Percentiles rank a stretch among this genome's conserved stretches.
These are phyloP conservation scores for Podaxis carcinomalis DNA, from an alignment of 768 basidiomycete species.

Conservation along the genomic window DNA sequence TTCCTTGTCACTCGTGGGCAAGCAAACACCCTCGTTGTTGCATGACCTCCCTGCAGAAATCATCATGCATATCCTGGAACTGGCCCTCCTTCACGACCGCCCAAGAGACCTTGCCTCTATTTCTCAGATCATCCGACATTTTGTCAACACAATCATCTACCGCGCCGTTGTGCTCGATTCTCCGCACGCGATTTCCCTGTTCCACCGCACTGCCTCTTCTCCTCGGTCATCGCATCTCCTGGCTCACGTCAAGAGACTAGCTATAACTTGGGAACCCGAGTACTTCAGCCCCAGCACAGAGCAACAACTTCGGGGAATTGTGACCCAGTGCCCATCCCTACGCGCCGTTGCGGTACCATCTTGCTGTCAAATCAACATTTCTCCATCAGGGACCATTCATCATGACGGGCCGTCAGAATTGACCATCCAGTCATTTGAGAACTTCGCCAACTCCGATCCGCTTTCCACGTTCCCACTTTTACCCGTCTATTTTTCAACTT, in stretches of 20 bases:
- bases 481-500: constrained; percentile 15
- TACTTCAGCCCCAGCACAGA: constrained; percentile 10
- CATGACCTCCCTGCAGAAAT: constrained; percentile 35
- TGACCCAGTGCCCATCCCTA: constrained; percentile 29
- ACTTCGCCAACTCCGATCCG: constrained; percentile 1
- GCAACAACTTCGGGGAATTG: constrained; percentile 22
- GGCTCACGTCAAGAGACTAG: constrained; percentile 31
- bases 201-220: constrained; percentile 29
- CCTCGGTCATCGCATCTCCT: constrained; percentile 23
- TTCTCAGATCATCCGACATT: constrained; percentile 25
- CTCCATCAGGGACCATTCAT: constrained; percentile 12
- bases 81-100: constrained; percentile 24
- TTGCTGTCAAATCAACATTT: constrained; percentile 14
- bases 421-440: constrained; percentile 25
- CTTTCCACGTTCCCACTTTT: constrained; percentile 1
- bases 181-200: constrained; percentile 23
- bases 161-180: constrained; percentile 32
- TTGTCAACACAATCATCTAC: constrained; percentile 33
- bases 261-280: constrained; percentile 25
- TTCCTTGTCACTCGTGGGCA: constrained; percentile 1
- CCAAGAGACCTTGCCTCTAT: constrained; percentile 27
- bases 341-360: constrained; percentile 26
- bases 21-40: constrained; percentile 18
- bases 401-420: constrained; percentile 20
- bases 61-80: constrained; percentile 30